Evolutionary conservation across 805 yeast genomes (phyloP).

Genomic region (Candida glaebosa): DNA sequence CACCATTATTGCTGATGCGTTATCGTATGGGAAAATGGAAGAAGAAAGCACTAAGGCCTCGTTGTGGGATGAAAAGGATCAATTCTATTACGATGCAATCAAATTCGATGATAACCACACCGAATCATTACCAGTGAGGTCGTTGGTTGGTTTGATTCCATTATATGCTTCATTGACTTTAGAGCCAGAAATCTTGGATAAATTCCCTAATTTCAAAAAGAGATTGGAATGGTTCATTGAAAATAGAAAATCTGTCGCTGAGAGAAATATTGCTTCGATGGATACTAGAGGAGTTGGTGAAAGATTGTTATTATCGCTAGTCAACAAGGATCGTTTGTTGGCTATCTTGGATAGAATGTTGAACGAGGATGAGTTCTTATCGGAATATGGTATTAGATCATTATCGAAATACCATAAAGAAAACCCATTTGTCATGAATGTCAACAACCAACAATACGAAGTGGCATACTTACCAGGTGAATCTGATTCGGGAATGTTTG

Average conservation of each 20-base stretch:
- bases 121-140: slow-evolving; percentile 76
- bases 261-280: slow-evolving; percentile 85
- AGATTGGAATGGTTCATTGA: slow-evolving; percentile 81
- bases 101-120: slow-evolving; percentile 69
- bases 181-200: slow-evolving; percentile 76
- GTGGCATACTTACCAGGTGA: slow-evolving; percentile 84
- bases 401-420: slow-evolving; percentile 81
- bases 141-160: slow-evolving; percentile 89
- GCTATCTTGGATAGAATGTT: slow-evolving; percentile 77
- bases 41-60: slow-evolving; percentile 51
- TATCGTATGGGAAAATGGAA: slow-evolving; percentile 60
- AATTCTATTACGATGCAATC: slow-evolving; percentile 88
- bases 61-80: slow-evolving; percentile 86
- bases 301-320: slow-evolving; percentile 73
- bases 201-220: slow-evolving; percentile 78
- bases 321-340: slow-evolving; percentile 71
- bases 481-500: slow-evolving; percentile 89
- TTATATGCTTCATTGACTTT: slow-evolving; percentile 83
- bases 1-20: slow-evolving; percentile 86
- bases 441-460: slow-evolving; percentile 66
- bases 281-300: slow-evolving; percentile 77
- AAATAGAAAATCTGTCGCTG: slow-evolving; percentile 64
- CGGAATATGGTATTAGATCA: slow-evolving; percentile 84
- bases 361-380: slow-evolving; percentile 81
- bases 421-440: slow-evolving; percentile 81